phyloP scores from a whole-genome alignment of 2,329 filamentous ascomycete genomes.

The Phyllosticta citrichinensis region DNA sequence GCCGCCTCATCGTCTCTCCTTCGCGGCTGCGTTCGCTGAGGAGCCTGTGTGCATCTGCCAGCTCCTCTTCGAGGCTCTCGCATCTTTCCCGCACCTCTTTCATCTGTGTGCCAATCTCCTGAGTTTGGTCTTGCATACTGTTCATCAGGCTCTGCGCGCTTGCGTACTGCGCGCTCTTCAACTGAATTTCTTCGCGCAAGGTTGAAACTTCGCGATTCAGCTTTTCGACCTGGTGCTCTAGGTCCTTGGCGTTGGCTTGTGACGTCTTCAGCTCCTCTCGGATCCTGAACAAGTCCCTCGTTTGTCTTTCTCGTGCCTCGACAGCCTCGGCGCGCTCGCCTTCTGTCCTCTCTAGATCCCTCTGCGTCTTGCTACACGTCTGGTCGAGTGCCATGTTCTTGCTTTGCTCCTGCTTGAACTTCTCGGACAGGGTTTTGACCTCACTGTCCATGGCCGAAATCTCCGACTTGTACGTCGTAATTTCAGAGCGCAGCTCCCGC shows the following conservation, averaged over 20 bases:
- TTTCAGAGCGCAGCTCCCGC: conserved; percentile 68
- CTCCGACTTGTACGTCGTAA: conserved; percentile 59
- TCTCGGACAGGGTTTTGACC: conserved; percentile 67
- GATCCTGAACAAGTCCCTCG: conserved; percentile 58
- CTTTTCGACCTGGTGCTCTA: conserved; percentile 65
- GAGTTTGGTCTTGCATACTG: conserved; percentile 86
- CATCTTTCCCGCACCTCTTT: conserved; percentile 76
- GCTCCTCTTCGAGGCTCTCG: conserved; percentile 84
- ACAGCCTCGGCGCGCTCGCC: conserved; percentile 68
- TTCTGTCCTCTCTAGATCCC: conserved; percentile 69
- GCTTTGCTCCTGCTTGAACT: conserved; percentile 63
- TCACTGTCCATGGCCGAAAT: conserved; percentile 67
- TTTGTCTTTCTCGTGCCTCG: conserved; percentile 60
- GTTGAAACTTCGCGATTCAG: conserved; percentile 57
- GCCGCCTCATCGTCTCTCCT: conserved; percentile 84
- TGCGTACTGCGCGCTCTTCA: conserved; percentile 76
- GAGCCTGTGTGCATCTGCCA: conserved; percentile 77
- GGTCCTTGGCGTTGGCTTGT: conserved; percentile 52
- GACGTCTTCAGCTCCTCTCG: conserved; percentile 58
- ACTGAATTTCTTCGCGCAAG: conserved; percentile 67
- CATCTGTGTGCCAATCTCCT: conserved; percentile 81
- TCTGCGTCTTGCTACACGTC: conserved; percentile 59
- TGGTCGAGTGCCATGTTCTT: conserved; percentile 68
- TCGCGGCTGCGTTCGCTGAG: conserved; percentile 83
- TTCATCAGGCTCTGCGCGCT: conserved; percentile 77